A percentile compares a stretch with the other conserved stretches of the same genome.
phyloP scores from a whole-genome alignment of 345 rosid species.

The Euphorbia lathyris region DNA sequence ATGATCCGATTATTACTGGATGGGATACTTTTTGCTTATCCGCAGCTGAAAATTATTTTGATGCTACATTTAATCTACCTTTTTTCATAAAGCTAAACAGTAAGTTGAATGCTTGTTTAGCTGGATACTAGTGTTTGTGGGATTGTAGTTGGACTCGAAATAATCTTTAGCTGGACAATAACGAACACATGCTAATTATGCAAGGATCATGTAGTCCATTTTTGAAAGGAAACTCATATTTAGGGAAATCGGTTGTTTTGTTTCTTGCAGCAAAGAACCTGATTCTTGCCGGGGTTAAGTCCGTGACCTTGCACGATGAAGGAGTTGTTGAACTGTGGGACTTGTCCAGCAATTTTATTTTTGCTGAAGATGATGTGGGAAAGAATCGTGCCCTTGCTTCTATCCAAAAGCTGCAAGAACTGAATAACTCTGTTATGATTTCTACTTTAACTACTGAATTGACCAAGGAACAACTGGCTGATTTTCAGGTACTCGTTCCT shows the following conservation, averaged over 20 bases:
- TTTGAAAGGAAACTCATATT: not conserved
- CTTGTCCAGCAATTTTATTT: constrained; percentile 27
- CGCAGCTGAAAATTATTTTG: too few species aligned
- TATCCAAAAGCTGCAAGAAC: constrained; percentile 28
- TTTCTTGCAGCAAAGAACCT: constrained; percentile 79
- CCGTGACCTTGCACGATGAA: constrained; percentile 23
- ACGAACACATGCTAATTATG: not conserved
- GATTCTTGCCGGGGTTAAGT: constrained; percentile 43
- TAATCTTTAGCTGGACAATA: not conserved
- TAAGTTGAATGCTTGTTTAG: not conserved
- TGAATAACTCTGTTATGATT: constrained; percentile 23
- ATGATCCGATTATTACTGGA: not conserved
- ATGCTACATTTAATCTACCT: not conserved
- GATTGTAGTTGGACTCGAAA: not conserved
- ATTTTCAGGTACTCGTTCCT: constrained; percentile 58
- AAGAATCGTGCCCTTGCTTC: constrained; percentile 29
- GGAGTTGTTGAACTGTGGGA: constrained; percentile 29
- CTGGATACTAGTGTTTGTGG: not conserved
- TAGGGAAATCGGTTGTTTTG: not conserved
- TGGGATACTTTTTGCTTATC: not conserved
- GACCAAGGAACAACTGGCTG: constrained; percentile 68
- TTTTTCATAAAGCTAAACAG: not conserved
- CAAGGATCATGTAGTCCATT: not conserved
- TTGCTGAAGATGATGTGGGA: constrained; percentile 23
- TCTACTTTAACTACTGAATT: constrained; percentile 26